phyloP scores from a whole-genome alignment of 1,284 basidiomycete species.

The Phellopilus nigrolimitatus region DNA sequence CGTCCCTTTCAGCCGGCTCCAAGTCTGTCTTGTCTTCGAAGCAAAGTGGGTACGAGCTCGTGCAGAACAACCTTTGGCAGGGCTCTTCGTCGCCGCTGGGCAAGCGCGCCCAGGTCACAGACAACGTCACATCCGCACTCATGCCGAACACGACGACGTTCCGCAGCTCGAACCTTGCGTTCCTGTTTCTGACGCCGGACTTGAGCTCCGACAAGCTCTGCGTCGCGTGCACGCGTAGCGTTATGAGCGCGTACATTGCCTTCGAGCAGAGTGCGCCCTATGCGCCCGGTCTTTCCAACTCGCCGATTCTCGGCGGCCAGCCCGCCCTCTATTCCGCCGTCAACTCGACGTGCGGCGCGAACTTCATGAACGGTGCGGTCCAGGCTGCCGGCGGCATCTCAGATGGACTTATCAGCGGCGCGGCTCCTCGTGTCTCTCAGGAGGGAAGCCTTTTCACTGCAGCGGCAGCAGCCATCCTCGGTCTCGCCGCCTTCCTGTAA shows the following conservation, averaged over 20 bases:
- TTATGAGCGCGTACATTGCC: conserved; percentile 70
- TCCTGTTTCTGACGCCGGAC: conserved; percentile 68
- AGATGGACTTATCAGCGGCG: conserved; percentile 31
- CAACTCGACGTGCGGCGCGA: conserved; percentile 49
- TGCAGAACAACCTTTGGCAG: conserved; percentile 23
- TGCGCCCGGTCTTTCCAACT: conserved; percentile 63
- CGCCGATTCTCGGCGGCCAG: conserved; percentile 65
- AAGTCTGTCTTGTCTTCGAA: conserved; percentile 5
- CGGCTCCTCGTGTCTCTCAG: conserved; percentile 24
- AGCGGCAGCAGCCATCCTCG: conserved; percentile 20
- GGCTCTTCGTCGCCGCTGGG: conserved; percentile 20
- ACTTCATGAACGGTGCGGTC: conserved; percentile 60
- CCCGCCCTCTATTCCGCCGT: conserved; percentile 59
- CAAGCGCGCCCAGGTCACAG: conserved; percentile 24
- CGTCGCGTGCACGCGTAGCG: conserved; percentile 72
- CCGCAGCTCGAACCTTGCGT: conserved; percentile 60
- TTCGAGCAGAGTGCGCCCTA: conserved; percentile 72
- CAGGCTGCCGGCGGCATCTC: conserved; percentile 63
- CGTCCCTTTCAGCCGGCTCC: conserved; percentile 15
- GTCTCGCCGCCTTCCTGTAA: conserved; percentile 23
- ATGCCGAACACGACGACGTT: conserved; percentile 68
- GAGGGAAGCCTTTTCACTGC: conserved; percentile 21
- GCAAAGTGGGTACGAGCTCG: conserved; percentile 23
- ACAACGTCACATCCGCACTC: conserved; percentile 33
- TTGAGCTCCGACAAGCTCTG: conserved; percentile 57